Evolutionary conservation across 2,329 filamentous ascomycete genomes (phyloP).

Genomic region (Gaeumannomyces sp.): DNA sequence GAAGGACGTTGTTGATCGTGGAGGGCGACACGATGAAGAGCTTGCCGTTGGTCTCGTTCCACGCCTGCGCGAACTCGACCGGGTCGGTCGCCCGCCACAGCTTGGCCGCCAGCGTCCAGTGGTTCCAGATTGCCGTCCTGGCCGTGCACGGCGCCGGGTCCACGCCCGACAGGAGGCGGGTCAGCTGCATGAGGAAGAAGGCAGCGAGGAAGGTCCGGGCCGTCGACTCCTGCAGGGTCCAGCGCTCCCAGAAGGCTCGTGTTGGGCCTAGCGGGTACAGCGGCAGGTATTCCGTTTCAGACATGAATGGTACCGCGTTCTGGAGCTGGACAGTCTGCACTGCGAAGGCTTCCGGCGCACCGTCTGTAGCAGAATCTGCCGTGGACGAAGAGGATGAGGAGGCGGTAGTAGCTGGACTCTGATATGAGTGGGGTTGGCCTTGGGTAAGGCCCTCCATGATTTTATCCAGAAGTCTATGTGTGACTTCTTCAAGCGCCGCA

Average conservation of each 20-base stretch:
- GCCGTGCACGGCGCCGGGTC: constrained; percentile 23
- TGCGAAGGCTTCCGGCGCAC: background rate
- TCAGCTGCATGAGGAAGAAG: constrained; percentile 37
- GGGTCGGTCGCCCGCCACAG: constrained; percentile 32
- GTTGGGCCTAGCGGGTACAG: constrained; percentile 32
- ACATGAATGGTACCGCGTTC: constrained; percentile 4
- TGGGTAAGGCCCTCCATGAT: constrained; percentile 14
- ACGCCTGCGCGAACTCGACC: constrained; percentile 31
- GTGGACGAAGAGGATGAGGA: background rate
- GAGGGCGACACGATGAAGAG: constrained; percentile 29
- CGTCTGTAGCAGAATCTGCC: background rate
- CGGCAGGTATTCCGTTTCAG: constrained; percentile 17
- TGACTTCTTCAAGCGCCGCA: constrained; percentile 26
- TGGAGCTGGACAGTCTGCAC: background rate
- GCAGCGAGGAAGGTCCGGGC: constrained; percentile 44
- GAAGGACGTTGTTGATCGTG: constrained; percentile 12
- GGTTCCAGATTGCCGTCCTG: constrained; percentile 25
- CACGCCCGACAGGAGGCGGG: constrained; percentile 27
- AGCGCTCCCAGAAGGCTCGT: constrained; percentile 41
- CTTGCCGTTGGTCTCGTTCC: constrained; percentile 25
- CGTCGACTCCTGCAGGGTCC: constrained; percentile 47
- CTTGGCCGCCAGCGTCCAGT: constrained; percentile 32
- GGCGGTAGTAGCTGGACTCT: background rate
- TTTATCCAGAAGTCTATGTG: constrained; percentile 26
- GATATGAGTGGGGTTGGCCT: background rate